These are phyloP conservation scores for Lippia alba DNA, from an alignment of 305 asterid species.

Conservation along the genomic window DNA sequence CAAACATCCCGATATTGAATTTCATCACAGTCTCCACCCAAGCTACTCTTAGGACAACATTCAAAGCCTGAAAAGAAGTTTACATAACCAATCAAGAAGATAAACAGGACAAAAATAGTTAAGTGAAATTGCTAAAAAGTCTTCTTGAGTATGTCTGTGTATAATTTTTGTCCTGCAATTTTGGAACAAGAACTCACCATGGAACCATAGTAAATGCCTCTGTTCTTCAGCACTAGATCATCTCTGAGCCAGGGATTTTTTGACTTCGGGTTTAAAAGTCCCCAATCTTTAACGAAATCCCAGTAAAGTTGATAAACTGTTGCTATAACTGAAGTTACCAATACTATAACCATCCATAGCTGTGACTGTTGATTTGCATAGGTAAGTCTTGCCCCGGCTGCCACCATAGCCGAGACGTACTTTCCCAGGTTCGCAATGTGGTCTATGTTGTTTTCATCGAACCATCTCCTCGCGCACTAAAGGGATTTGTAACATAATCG, in stretches of 20 bases:
- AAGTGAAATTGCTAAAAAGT: background rate
- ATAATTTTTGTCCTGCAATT: no score
- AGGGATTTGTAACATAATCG: background rate
- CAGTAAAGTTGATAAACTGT: conserved; percentile 89
- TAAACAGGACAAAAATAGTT: background rate
- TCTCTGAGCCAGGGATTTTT: conserved; percentile 84
- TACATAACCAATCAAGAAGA: background rate
- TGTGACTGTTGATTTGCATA: conserved; percentile 58
- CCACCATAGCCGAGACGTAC: conserved; percentile 94
- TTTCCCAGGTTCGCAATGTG: conserved; percentile 88
- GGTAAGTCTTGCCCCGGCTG: conserved; percentile 86
- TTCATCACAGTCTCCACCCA: conserved; percentile 87
- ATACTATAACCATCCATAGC: conserved; percentile 62
- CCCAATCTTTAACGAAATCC: conserved; percentile 99
- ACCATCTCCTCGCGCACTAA: conserved; percentile 88
- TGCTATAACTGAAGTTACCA: conserved; percentile 77
- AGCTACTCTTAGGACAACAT: conserved; percentile 73
- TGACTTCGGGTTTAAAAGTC: conserved; percentile 65
- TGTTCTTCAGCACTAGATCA: conserved; percentile 73
- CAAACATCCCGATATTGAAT: conserved; percentile 61
- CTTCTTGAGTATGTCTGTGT: no score
- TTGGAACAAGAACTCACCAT: conserved; percentile 57
- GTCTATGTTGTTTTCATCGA: conserved; percentile 68
- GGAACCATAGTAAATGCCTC: conserved; percentile 73
- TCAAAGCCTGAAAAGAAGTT: conserved; percentile 54